Evolutionary conservation across 768 basidiomycete species (phyloP).

Genomic region (Clavulina sp.): DNA sequence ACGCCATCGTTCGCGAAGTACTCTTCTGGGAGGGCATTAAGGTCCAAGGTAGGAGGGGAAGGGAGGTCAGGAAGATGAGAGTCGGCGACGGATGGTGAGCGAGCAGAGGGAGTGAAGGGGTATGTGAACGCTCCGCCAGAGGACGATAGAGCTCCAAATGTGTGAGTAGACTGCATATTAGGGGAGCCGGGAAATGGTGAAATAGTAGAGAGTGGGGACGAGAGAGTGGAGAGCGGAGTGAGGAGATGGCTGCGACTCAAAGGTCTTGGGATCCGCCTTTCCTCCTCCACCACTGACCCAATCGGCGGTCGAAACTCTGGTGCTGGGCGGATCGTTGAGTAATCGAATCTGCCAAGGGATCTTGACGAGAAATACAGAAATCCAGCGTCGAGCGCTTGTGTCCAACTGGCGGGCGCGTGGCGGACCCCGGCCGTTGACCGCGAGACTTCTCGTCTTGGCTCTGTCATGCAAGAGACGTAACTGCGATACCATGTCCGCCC

Average conservation of each 20-base stretch:
- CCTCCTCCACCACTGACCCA: too few relatives aligned
- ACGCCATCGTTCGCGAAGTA: conserved; percentile 31
- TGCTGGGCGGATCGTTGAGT: neutral
- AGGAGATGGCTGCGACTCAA: too few relatives aligned
- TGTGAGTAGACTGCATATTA: too few relatives aligned
- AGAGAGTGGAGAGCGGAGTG: too few relatives aligned
- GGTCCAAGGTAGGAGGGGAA: too few relatives aligned
- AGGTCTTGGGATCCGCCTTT: too few relatives aligned
- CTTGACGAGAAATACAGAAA: neutral
- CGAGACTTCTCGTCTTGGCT: too few relatives aligned
- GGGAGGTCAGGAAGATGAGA: neutral
- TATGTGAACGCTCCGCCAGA: neutral
- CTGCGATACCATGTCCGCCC: neutral
- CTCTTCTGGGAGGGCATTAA: conserved; percentile 16
- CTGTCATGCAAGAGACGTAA: neutral
- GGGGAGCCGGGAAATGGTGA: too few relatives aligned
- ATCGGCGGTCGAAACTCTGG: neutral
- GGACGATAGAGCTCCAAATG: neutral
- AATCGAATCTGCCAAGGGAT: neutral
- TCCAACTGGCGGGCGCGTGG: too few relatives aligned
- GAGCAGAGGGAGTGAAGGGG: neutral
- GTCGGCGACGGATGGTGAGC: neutral
- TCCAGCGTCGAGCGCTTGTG: neutral
- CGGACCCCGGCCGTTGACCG: too few relatives aligned
- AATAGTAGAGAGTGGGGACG: too few relatives aligned